Evolutionary conservation across 306 rosid species (phyloP).

Genomic region (Fagus crenata): DNA sequence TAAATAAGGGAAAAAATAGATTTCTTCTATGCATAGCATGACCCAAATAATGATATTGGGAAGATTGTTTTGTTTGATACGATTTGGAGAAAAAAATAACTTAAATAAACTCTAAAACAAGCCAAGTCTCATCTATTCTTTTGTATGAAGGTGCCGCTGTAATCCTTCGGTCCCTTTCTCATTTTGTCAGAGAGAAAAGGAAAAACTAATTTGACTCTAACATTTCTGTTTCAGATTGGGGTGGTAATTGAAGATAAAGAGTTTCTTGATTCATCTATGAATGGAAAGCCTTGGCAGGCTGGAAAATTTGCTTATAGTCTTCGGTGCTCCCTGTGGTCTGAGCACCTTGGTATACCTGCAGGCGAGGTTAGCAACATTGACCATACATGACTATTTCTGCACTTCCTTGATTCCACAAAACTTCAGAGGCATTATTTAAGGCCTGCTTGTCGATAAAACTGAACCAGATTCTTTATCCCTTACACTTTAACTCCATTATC

Average conservation of each 20-base stretch:
- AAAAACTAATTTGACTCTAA: neutral
- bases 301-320: conserved; percentile 85
- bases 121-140: neutral
- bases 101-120: neutral
- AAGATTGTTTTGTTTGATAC: neutral
- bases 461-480: neutral
- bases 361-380: conserved; percentile 59
- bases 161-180: neutral
- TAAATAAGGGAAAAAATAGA: neutral
- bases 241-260: conserved; percentile 86
- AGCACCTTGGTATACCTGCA: conserved; percentile 80
- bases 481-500: neutral
- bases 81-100: neutral
- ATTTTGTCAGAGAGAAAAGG: neutral
- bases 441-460: neutral
- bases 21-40: neutral
- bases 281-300: conserved; percentile 87
- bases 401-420: conserved; percentile 1
- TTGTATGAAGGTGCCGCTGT: neutral
- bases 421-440: neutral
- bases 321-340: conserved; percentile 88
- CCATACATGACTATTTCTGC: neutral
- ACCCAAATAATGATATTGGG: neutral
- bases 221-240: conserved; percentile 60
- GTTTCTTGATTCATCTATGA: conserved; percentile 66